These are phyloP conservation scores for Penicillium frequentans DNA, from an alignment of 2,329 filamentous ascomycete species.

Conservation along the genomic window DNA sequence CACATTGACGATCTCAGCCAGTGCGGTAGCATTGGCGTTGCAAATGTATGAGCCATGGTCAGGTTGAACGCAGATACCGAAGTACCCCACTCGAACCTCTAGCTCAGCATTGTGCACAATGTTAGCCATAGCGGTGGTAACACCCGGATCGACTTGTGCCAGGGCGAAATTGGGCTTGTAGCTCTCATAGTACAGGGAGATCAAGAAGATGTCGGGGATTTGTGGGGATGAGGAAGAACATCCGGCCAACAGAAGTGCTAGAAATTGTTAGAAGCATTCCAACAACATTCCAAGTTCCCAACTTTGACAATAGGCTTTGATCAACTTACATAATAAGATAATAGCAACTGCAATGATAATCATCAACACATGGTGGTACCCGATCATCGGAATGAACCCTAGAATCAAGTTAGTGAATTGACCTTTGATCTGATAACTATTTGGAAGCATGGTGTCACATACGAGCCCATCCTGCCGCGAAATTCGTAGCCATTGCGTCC, in stretches of 20 bases:
- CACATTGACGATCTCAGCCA: constrained; percentile 83
- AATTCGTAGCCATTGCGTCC: constrained; percentile 30
- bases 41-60: constrained; percentile 91
- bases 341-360: constrained; percentile 91
- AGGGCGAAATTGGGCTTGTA: constrained; percentile 82
- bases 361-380: constrained; percentile 90
- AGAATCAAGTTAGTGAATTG: constrained; percentile 9
- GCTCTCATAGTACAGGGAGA: constrained; percentile 93
- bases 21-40: constrained; percentile 92
- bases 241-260: constrained; percentile 87
- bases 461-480: constrained; percentile 38
- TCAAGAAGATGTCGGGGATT: constrained; percentile 94
- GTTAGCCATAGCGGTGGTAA: constrained; percentile 80
- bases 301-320: background rate
- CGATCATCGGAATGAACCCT: constrained; percentile 63
- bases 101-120: constrained; percentile 83
- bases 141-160: constrained; percentile 86
- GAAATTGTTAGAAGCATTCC: constrained; percentile 24
- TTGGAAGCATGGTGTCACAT: constrained; percentile 18
- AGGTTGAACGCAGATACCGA: constrained; percentile 93
- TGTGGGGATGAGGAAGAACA: constrained; percentile 95
- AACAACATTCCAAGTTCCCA: background rate
- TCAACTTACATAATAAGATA: constrained; percentile 82
- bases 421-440: background rate
- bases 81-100: constrained; percentile 93